Evolutionary conservation across 2,329 filamentous ascomycete species (phyloP), one percentile per base, ranked within the genome.

Genomic region (Phyllosticta paracitricarpa): DNA sequence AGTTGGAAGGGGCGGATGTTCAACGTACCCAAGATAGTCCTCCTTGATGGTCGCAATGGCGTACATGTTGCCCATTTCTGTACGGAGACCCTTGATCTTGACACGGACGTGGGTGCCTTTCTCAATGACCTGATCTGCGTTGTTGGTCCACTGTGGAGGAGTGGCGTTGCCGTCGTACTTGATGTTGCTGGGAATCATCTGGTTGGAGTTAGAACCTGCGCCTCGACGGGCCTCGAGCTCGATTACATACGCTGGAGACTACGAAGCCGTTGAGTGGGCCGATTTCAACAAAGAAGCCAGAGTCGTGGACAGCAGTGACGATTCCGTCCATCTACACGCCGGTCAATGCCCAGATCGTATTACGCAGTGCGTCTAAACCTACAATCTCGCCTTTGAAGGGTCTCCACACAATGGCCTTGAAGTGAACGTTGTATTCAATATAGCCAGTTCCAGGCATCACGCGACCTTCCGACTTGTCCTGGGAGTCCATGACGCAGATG

Each of bases 321-420:
- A 96, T 87, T 52, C 91, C 93, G 81, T 99, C 94, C 70, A 97
- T 88, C 91, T 96, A 76, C 64, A 59, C 26, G 54, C 54, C 26
- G 25, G 52, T 60, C 52, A 68, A 72, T 69, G 72, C 67, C 56
- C 28, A 40, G 40, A 24, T 9, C n/a, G 22, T 28, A 17, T 53
- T 52, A 53, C 55, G 26, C 22, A 12, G 33, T 19, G 26, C 25
- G 33, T 57, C 30, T 56, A 63, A 59, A 77, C 88, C 77, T 85
- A 96, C 94, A 75, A 94, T 96, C 82, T 99, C 94, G 71, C 94
- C 93, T 77, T 94, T 93, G 81, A 97, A 99, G 10, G 94, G 94
- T 70, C 93, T 85, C 93, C 93, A 99, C 62, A 99, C 91, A 63
- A 99, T 93, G 59, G 94, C 94, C 64, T 92, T 89, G 74, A 97